These are phyloP conservation scores for Xylariaceae sp. DNA, from an alignment of 2,329 filamentous ascomycete genomes.

Conservation along the genomic window DNA sequence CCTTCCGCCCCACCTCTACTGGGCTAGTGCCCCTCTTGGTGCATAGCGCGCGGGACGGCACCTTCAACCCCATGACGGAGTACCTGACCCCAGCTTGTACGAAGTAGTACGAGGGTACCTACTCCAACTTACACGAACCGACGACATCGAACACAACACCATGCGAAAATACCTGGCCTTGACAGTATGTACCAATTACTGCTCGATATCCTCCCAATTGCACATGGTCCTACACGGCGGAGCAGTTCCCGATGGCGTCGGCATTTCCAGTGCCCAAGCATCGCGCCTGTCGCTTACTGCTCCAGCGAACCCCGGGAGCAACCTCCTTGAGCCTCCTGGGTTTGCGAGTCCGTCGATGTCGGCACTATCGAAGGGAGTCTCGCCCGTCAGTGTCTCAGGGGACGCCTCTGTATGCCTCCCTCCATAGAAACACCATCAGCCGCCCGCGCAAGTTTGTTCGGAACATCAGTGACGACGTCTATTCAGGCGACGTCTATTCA, in stretches of 20 bases:
- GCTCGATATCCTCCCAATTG: neutral
- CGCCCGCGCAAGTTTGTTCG: neutral
- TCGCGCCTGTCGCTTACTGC: constrained; percentile 24
- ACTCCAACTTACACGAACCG: neutral
- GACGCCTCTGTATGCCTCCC: neutral
- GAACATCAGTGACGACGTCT: neutral
- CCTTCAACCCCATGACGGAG: neutral
- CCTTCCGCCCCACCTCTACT: neutral
- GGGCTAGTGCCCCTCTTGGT: neutral
- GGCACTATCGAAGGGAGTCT: constrained; percentile 4
- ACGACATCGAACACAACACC: neutral
- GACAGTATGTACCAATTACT: neutral
- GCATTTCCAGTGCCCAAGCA: constrained; percentile 20
- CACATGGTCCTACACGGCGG: neutral
- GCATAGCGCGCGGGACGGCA: neutral
- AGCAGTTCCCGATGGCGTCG: constrained; percentile 20
- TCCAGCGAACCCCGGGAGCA: constrained; percentile 23
- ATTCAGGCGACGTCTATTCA: constrained; percentile 11
- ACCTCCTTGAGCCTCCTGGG: constrained; percentile 27
- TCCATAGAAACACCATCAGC: neutral
- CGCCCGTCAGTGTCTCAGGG: neutral
- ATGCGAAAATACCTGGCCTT: neutral
- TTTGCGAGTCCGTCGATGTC: constrained; percentile 24
- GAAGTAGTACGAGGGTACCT: neutral
- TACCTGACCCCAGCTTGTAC: too few relatives aligned